These are phyloP conservation scores for Trichosporon sp. DNA, from an alignment of 1,284 basidiomycete species.

Conservation along the genomic window DNA sequence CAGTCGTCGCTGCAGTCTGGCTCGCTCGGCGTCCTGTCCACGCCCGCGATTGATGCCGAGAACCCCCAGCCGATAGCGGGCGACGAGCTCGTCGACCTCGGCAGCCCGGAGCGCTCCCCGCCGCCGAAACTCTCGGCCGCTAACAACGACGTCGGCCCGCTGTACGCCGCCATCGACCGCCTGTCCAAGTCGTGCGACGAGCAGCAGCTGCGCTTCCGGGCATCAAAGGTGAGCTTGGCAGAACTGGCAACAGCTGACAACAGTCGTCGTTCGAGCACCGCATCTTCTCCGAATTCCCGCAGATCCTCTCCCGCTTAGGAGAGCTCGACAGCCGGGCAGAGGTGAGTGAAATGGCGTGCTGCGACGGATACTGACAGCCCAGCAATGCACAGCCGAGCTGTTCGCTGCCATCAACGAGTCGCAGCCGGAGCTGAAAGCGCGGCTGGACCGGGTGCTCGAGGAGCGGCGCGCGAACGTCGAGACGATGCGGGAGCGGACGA, in stretches of 20 bases:
- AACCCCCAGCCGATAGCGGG: not conserved
- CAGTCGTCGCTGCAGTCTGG: not conserved
- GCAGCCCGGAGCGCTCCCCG: not conserved
- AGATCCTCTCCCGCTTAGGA: conserved; percentile 24
- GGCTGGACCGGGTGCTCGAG: conserved; percentile 23
- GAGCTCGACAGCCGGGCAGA: conserved; percentile 39
- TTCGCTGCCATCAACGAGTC: conserved; percentile 22
- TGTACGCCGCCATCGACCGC: conserved; percentile 37
- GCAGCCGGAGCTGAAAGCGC: conserved; percentile 20
- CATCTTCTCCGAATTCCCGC: conserved; percentile 34
- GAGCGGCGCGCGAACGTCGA: conserved; percentile 30
- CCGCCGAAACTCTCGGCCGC: not conserved
- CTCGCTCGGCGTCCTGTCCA: not conserved
- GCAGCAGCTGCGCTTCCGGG: conserved; percentile 39
- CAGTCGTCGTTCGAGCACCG: conserved; percentile 43
- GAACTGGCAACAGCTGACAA: not conserved
- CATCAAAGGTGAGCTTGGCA: conserved; percentile 26
- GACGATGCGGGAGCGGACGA: conserved; percentile 34
- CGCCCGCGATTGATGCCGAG: not conserved
- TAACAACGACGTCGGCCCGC: not conserved
- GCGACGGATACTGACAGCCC: not conserved
- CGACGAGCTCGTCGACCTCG: not conserved
- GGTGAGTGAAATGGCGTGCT: conserved; percentile 17
- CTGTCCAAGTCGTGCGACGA: conserved; percentile 34
- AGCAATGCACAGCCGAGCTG: conserved; percentile 24